Percentiles rank a stretch among this genome's conserved stretches.
Evolutionary conservation across 1,284 basidiomycete genomes (phyloP).

Genomic region (Leccinum fuscescens): DNA sequence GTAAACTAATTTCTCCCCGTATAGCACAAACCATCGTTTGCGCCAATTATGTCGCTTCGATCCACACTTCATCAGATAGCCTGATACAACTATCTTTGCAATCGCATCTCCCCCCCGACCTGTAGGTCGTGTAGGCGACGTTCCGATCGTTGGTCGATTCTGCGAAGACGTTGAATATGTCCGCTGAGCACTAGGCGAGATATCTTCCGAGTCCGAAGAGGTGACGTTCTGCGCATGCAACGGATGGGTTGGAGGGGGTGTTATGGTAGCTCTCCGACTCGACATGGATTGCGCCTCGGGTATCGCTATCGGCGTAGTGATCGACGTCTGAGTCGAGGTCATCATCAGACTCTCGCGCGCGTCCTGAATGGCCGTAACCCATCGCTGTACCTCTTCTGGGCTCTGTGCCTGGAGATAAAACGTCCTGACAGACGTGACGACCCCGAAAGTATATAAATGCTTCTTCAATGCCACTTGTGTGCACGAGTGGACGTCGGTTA

Average conservation of each 20-base stretch:
- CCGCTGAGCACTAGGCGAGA: conserved; percentile 42
- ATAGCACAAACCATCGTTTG: conserved; percentile 90
- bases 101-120: conserved; percentile 45
- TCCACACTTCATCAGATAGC: conserved; percentile 97
- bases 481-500: conserved; percentile 89
- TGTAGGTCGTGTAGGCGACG: conserved; percentile 42
- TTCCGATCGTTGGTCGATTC: conserved; percentile 34
- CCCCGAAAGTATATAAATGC: conserved; percentile 87
- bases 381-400: conserved; percentile 71
- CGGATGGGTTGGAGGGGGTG: conserved; percentile 43
- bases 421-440: conserved; percentile 90
- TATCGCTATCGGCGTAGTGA: conserved; percentile 47
- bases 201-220: conserved; percentile 77
- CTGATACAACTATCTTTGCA: conserved; percentile 75
- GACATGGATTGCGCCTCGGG: conserved; percentile 39
- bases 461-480: conserved; percentile 87
- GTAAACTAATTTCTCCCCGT: conserved; percentile 79
- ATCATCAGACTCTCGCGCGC: conserved; percentile 66
- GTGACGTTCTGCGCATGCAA: conserved; percentile 46
- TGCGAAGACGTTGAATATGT: conserved; percentile 43
- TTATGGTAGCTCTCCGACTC: conserved; percentile 36
- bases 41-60: conserved; percentile 92
- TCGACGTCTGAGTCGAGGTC: conserved; percentile 57
- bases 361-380: conserved; percentile 84
- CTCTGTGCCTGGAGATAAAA: conserved; percentile 87